Evolutionary conservation across 805 yeast genomes (phyloP), one percentile per base, ranked within the genome.

Genomic region (Candida palmyrensis): DNA sequence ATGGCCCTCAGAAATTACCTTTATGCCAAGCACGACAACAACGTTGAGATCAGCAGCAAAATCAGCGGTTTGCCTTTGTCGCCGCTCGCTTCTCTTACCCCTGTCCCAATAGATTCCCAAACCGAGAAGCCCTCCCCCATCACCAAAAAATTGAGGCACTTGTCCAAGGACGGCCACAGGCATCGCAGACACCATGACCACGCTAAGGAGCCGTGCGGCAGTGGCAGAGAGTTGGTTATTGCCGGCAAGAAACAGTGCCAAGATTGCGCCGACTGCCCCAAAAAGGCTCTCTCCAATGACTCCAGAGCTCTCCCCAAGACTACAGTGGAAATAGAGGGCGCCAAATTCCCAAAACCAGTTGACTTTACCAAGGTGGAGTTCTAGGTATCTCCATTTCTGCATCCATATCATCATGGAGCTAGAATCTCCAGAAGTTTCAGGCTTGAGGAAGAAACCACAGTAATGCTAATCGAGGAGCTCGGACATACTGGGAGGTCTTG

Each of bases 1-100:
- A 62, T 63, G 69, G 69, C 68, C n/a, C 53, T 63, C 30, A 55
- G 67, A 48, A 57, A 63, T 39, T 63, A 63, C 40, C 38, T 63
- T 30, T 63, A 63, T 38, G 66, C 69, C 6, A 63, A 63, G 33
- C 68, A 63, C 39, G 48, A 39, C 27, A 39, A 40, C 39, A 51
- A 45, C 33, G 36, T 45, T n/a, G 32, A 20, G 8, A 42, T 37
- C n/a, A 33, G 40, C 12, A 47, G 44, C 19, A 41, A 39, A 13
- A 45, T 45, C 30, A 43, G 40, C 25, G 44, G 38, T 27, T 40
- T 37, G 22, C 40, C 43, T n/a, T 20, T 16, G n/a, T n/a, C n/a
- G n/a, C n/a, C n/a, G n/a, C n/a, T n/a, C n/a, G n/a, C n/a, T n/a
- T n/a, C n/a, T n/a, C n/a, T n/a, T n/a, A n/a, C n/a, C n/a, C n/a